phyloP scores from a whole-genome alignment of 2,329 filamentous ascomycete genomes.

The Alternaria incomplexa region DNA sequence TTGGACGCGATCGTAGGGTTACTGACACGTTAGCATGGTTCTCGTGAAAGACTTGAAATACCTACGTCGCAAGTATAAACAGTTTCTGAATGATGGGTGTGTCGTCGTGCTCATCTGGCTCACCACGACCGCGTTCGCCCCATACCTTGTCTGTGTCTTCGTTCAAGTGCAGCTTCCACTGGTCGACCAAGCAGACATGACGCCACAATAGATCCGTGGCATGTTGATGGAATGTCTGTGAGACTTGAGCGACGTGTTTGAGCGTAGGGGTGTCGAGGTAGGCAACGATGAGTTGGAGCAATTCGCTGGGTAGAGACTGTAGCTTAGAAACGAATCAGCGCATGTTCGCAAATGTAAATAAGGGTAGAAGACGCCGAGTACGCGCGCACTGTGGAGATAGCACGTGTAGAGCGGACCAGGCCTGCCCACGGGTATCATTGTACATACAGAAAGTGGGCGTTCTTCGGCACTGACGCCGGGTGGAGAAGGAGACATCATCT shows the following conservation, averaged over 20 bases:
- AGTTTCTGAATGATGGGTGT: slow-evolving; percentile 53
- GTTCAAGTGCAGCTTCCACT: slow-evolving; percentile 37
- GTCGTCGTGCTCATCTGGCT: slow-evolving; percentile 46
- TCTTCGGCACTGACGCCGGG: not conserved
- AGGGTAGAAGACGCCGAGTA: not conserved
- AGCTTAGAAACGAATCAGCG: slow-evolving; percentile 24
- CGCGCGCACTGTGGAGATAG: slow-evolving; percentile 1
- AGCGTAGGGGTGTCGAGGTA: slow-evolving; percentile 42
- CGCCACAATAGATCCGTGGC: slow-evolving; percentile 51
- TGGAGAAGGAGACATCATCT: not conserved
- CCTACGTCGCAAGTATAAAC: slow-evolving; percentile 49
- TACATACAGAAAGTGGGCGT: slow-evolving; percentile 7
- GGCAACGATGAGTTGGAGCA: slow-evolving; percentile 49
- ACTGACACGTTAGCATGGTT: slow-evolving; percentile 25
- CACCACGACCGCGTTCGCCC: slow-evolving; percentile 19
- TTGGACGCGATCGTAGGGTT: slow-evolving; percentile 51
- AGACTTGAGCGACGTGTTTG: slow-evolving; percentile 41
- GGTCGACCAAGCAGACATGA: slow-evolving; percentile 50
- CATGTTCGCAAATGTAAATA: not conserved
- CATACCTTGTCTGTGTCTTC: slow-evolving; percentile 14
- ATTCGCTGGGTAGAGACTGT: slow-evolving; percentile 50
- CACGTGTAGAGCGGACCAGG: slow-evolving; percentile 2
- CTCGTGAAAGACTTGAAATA: not conserved
- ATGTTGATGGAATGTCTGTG: slow-evolving; percentile 43
- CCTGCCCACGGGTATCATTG: not conserved